Conservation (phyloP, 495 filamentous ascomycete species). For the Aspergillus kassunensis region DNA sequence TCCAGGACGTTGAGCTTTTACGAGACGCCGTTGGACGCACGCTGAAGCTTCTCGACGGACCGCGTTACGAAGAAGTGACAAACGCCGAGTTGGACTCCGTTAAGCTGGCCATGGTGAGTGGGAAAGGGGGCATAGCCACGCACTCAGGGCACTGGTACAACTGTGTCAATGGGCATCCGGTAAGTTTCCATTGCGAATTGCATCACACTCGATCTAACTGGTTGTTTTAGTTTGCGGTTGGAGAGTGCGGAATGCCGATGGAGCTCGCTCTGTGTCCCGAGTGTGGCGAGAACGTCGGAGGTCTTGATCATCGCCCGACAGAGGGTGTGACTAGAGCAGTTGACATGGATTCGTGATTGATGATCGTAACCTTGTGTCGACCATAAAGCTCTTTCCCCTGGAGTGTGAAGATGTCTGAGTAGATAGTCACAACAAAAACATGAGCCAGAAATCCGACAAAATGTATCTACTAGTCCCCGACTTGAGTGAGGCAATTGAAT, state of each 20-base stretch:
- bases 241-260: slow-evolving; percentile 70
- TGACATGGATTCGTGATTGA: neutral
- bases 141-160: slow-evolving; percentile 21
- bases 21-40: neutral
- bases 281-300: slow-evolving; percentile 57
- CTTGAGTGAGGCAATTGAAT: too few relatives aligned
- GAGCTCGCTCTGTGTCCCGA: slow-evolving; percentile 58
- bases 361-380: too few relatives aligned
- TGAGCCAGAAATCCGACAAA: too few relatives aligned
- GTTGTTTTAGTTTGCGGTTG: slow-evolving; percentile 50
- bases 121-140: neutral
- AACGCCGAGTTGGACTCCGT: neutral
- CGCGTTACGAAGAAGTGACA: neutral
- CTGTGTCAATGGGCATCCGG: slow-evolving; percentile 54
- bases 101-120: slow-evolving; percentile 4
- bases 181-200: slow-evolving; percentile 3
- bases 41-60: neutral
- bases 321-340: neutral
- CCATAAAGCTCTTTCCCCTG: too few relatives aligned
- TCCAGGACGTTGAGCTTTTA: neutral
- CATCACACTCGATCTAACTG: neutral
- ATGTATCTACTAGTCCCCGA: too few relatives aligned
- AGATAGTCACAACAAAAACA: too few relatives aligned
- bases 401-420: too few relatives aligned
- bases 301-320: slow-evolving; percentile 47